phyloP scores from a whole-genome alignment of 2,329 filamentous ascomycete genomes.

The Penicillium sp. region DNA sequence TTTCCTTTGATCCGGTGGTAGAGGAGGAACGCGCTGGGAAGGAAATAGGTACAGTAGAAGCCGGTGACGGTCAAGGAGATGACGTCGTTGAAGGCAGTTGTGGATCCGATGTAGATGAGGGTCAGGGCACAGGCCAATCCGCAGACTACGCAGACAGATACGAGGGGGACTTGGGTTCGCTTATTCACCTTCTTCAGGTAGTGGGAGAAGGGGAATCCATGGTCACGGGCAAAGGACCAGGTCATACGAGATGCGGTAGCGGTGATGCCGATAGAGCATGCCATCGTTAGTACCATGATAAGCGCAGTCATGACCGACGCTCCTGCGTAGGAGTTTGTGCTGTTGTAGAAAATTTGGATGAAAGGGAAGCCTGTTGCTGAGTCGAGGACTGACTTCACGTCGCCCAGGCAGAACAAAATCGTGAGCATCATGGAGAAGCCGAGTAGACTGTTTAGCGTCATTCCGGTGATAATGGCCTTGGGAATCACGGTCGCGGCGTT shows the following conservation, averaged over 20 bases:
- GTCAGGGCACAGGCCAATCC: conserved; percentile 22
- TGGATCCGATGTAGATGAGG: conserved; percentile 26
- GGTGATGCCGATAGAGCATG: conserved; percentile 32
- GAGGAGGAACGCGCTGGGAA: conserved; percentile 33
- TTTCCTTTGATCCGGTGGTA: conserved; percentile 37
- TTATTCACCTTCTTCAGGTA: conserved; percentile 17
- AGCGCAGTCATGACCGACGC: conserved; percentile 31
- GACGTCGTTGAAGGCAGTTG: conserved; percentile 23
- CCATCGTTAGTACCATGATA: conserved; percentile 33
- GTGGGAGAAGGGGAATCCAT: conserved; percentile 31
- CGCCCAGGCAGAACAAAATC: conserved; percentile 37
- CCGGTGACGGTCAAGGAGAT: conserved; percentile 34
- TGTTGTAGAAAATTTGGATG: conserved; percentile 47
- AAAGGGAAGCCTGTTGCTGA: conserved; percentile 39
- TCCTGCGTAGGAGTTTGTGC: conserved; percentile 41
- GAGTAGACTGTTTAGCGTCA: conserved; percentile 37
- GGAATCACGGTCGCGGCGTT: conserved; percentile 40
- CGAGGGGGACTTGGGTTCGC: conserved; percentile 16
- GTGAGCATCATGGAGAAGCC: conserved; percentile 39
- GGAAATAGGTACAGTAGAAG: conserved; percentile 39
- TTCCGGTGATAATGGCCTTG: conserved; percentile 35
- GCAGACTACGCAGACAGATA: conserved; percentile 21
- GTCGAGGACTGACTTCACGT: conserved; percentile 32
- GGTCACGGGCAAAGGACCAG: conserved; percentile 36
- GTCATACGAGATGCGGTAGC: conserved; percentile 34